phyloP scores from a whole-genome alignment of 1,284 basidiomycete genomes.

The Thecaphora thlaspeos region DNA sequence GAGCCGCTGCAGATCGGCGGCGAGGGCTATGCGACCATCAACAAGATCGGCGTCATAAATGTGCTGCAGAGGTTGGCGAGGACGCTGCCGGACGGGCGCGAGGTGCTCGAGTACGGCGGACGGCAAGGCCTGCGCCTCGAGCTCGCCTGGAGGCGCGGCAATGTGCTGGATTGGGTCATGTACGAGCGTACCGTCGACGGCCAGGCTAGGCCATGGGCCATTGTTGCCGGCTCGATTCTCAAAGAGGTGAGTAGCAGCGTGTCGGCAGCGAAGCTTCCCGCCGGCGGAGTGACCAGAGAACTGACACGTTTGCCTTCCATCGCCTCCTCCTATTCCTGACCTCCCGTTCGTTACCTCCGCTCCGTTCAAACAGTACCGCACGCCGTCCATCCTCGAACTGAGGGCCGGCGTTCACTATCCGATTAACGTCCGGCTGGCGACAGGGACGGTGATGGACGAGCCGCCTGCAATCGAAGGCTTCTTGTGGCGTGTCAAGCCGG shows the following conservation, averaged over 20 bases:
- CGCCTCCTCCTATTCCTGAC: background rate
- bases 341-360: slow-evolving; percentile 66
- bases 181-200: slow-evolving; percentile 68
- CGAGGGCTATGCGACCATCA: slow-evolving; percentile 63
- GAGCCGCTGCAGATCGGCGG: slow-evolving; percentile 9
- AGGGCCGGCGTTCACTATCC: slow-evolving; percentile 70
- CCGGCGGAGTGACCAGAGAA: too few relatives aligned
- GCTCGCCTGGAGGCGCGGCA: slow-evolving; percentile 73
- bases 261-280: background rate
- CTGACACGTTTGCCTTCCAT: too few relatives aligned
- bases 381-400: slow-evolving; percentile 68
- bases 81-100: slow-evolving; percentile 66
- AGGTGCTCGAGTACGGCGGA: slow-evolving; percentile 65
- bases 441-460: slow-evolving; percentile 66
- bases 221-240: slow-evolving; percentile 71
- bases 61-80: slow-evolving; percentile 61
- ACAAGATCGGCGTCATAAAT: slow-evolving; percentile 65
- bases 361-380: slow-evolving; percentile 63
- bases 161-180: slow-evolving; percentile 77
- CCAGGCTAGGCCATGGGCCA: slow-evolving; percentile 68
- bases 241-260: slow-evolving; percentile 63
- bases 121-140: slow-evolving; percentile 66
- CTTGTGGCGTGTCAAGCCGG: slow-evolving; percentile 67
- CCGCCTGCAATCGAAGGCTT: slow-evolving; percentile 78
- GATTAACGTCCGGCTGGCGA: slow-evolving; percentile 63